Evolutionary conservation across 805 yeast genomes (phyloP), one percentile per base, ranked within the genome.

Genomic region (Pichia nanzhaoensis): DNA sequence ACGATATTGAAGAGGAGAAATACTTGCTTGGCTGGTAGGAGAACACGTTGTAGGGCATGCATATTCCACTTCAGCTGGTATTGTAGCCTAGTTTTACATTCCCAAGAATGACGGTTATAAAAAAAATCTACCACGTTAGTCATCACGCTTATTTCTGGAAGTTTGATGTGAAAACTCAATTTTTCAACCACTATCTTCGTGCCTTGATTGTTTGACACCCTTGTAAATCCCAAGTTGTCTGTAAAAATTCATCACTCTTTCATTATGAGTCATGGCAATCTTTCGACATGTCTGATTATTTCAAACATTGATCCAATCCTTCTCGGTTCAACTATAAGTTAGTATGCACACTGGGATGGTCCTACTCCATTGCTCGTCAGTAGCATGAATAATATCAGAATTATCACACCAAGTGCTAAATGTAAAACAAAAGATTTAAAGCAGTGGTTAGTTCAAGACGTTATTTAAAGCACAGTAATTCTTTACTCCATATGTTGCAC

Each of bases 301-400:
- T 8, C 14, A 31, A n/a, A 19, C 28, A 46, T 46, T 46, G 49
- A 46, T 46, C 49, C 45, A 17, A 46, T 38, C 49, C 49, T 34
- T 24, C 49, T 46, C 17, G 42, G 28, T 35, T 5, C 14, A 30
- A 7, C 6, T 33, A 1, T 6, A 4, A 21, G 6, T 20, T 30
- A 22, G 27, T 13, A 3, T 9, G 18, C 16, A 39, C 38, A 22
- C 45, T 42, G 49, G 49, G 49, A 42, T 38, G 45, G 49, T 46
- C 49, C 43, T 46, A 42, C 39, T 42, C 7, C 9, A 22, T 30
- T 18, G 30, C 22, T 42, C 37, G n/a, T 32, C 41, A 42, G 21
- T 21, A 7, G 5, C 12, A n/a, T 18, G 18, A 36, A 33, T 9
- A 7, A 7, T 10, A 24, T 24, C 6, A 7, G 28, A 24, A 7